Conservation (phyloP, 225 moss, liverwort and hornwort genomes). For the Lunularia cruciata region DNA sequence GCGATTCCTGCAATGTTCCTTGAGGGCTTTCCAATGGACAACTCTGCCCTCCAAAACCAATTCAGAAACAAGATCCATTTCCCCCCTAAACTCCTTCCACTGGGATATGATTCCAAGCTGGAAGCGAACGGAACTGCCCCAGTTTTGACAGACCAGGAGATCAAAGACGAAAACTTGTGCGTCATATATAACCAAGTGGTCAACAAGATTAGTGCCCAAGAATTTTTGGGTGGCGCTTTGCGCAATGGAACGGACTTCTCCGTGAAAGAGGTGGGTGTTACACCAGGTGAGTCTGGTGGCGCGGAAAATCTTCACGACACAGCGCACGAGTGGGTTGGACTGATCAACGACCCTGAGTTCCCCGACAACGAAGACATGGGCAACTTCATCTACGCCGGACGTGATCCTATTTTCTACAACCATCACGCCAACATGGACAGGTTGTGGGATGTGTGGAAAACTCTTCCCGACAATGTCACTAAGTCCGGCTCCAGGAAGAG, state of each 20-base stretch:
- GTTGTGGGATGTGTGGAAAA: constrained; percentile 17
- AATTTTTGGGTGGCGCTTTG: no score
- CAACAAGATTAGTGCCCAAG: no score
- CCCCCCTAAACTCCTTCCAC: constrained; percentile 37
- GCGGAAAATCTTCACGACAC: not conserved
- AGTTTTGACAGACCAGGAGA: no score
- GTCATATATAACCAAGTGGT: no score
- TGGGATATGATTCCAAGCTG: constrained; percentile 38
- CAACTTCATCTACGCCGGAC: not conserved
- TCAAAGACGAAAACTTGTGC: no score
- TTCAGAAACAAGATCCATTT: constrained; percentile 25
- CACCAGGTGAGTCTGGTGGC: constrained; percentile 3
- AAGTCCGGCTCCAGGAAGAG: constrained; percentile 25
- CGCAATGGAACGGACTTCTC: no score
- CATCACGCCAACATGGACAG: constrained; percentile 49
- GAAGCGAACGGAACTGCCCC: constrained; percentile 20
- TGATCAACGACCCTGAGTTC: constrained; percentile 21
- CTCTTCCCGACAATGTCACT: constrained; percentile 14
- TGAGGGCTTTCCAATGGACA: no score
- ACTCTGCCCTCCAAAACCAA: constrained; percentile 32
- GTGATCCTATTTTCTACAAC: constrained; percentile 31
- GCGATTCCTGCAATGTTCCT: no score
- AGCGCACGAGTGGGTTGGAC: constrained; percentile 47
- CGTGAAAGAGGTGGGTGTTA: no score
- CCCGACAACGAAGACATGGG: constrained; percentile 22